Percentiles rank a stretch among this genome's conserved stretches.
Conservation (phyloP, 371 early-diverging fungal genomes). For the Actinomortierella wolfii region DNA sequence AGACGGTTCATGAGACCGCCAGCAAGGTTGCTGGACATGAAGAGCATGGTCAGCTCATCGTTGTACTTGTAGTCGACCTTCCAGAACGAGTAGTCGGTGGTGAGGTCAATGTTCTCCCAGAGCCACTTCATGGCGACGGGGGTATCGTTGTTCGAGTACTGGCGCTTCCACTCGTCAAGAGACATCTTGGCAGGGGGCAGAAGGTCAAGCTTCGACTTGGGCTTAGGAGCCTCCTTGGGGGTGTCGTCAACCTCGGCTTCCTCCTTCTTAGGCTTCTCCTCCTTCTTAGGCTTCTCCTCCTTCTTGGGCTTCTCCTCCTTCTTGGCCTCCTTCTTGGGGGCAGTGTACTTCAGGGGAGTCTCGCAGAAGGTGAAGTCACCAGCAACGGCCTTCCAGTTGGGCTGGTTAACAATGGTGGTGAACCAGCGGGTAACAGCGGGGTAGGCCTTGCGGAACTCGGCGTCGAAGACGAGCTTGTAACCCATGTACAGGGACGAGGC, state of each 20-base stretch:
- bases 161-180: conserved; percentile 94
- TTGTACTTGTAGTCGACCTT: conserved; percentile 91
- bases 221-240: conserved; percentile 78
- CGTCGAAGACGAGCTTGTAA: conserved; percentile 66
- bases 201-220: conserved; percentile 89
- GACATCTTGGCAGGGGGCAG: conserved; percentile 84
- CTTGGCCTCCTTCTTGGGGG: conserved; percentile 65
- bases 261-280: conserved; percentile 45
- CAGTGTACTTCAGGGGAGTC: conserved; percentile 51
- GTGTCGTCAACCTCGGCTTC: conserved; percentile 61
- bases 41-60: conserved; percentile 77
- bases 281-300: conserved; percentile 46
- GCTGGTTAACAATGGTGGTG: conserved; percentile 81
- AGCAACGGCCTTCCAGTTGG: conserved; percentile 78
- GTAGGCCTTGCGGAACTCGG: conserved; percentile 74
- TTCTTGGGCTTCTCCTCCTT: conserved; percentile 47
- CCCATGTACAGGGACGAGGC: conserved; percentile 62
- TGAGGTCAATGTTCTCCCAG: conserved; percentile 86
- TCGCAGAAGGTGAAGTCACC: conserved; percentile 72
- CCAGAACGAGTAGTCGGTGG: conserved; percentile 88
- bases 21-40: conserved; percentile 90
- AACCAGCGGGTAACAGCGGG: conserved; percentile 90
- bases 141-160: conserved; percentile 95
- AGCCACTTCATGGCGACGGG: conserved; percentile 92
- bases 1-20: conserved; percentile 94